These are phyloP conservation scores for Paraphoma sp. DNA, from an alignment of 2,329 filamentous ascomycete species.

Conservation along the genomic window DNA sequence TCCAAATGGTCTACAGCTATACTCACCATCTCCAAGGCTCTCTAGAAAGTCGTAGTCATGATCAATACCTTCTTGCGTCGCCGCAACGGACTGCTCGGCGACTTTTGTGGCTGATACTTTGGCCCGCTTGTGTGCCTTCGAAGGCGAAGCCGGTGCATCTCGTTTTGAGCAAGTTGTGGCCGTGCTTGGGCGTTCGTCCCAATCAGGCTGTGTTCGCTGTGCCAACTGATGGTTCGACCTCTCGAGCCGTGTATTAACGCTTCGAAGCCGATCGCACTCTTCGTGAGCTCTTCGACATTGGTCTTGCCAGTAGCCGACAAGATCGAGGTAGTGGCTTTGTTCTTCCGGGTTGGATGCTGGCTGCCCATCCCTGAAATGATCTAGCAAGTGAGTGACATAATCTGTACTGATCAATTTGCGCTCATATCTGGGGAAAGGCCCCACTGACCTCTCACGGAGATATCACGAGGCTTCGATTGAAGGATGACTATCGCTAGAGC, in stretches of 20 bases:
- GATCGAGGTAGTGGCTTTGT: constrained; percentile 46
- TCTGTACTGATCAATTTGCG: constrained; percentile 26
- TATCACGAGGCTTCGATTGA: constrained; percentile 45
- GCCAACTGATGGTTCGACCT: constrained; percentile 32
- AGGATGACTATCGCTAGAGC: constrained; percentile 47
- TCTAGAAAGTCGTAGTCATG: constrained; percentile 37
- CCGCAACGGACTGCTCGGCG: constrained; percentile 10
- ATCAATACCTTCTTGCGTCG: constrained; percentile 30
- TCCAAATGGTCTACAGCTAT: too few relatives aligned
- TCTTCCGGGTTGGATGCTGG: constrained; percentile 27
- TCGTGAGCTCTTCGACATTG: constrained; percentile 30
- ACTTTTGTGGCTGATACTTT: constrained; percentile 13
- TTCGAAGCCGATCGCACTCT: constrained; percentile 28
- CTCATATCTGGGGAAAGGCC: too few relatives aligned
- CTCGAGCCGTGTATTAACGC: constrained; percentile 33
- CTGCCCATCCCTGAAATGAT: constrained; percentile 37
- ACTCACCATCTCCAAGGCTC: constrained; percentile 28
- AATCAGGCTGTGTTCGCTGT: constrained; percentile 1
- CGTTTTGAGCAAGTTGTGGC: constrained; percentile 22
- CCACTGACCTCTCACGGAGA: constrained; percentile 40
- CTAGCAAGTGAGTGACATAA: constrained; percentile 42
- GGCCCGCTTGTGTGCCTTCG: constrained; percentile 19
- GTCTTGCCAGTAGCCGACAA: constrained; percentile 49
- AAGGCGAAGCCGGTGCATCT: constrained; percentile 18
- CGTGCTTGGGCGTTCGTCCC: background rate